Conservation (phyloP, 257 asterid genomes). For the Solanum raphanifolium region DNA sequence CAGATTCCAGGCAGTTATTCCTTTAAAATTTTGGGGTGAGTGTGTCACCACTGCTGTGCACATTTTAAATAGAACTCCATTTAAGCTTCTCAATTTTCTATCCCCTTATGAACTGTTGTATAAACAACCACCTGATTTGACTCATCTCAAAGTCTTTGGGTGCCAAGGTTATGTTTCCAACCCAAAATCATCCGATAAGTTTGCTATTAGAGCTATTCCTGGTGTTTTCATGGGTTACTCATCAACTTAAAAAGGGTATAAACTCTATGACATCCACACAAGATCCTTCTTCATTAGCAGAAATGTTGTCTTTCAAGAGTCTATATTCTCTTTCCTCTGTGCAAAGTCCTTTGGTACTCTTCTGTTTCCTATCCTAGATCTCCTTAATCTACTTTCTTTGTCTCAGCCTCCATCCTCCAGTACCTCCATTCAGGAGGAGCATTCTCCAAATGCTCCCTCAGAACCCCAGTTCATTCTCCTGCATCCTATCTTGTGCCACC, state of each 20-base stretch:
- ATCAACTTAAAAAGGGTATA: background rate
- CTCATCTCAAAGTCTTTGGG: background rate
- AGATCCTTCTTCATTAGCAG: background rate
- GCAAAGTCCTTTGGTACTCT: background rate
- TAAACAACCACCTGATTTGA: background rate
- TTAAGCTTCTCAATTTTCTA: background rate
- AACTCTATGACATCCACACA: background rate
- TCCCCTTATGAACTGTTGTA: background rate
- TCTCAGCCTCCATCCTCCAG: too few species aligned
- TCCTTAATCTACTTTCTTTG: too few species aligned
- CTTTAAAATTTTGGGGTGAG: background rate
- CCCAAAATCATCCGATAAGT: background rate
- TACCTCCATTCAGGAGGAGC: too few species aligned
- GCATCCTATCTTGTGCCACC: background rate
- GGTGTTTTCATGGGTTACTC: background rate
- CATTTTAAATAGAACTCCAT: background rate
- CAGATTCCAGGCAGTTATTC: background rate
- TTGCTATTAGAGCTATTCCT: background rate
- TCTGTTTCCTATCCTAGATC: background rate
- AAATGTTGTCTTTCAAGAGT: background rate
- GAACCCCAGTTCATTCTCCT: too few species aligned
- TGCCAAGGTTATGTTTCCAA: background rate
- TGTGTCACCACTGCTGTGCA: background rate
- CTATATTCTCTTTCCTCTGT: background rate
- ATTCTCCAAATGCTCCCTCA: too few species aligned